These are phyloP conservation scores for Emericellopsis cladophorae DNA, from an alignment of 2,329 filamentous ascomycete genomes.

Conservation along the genomic window DNA sequence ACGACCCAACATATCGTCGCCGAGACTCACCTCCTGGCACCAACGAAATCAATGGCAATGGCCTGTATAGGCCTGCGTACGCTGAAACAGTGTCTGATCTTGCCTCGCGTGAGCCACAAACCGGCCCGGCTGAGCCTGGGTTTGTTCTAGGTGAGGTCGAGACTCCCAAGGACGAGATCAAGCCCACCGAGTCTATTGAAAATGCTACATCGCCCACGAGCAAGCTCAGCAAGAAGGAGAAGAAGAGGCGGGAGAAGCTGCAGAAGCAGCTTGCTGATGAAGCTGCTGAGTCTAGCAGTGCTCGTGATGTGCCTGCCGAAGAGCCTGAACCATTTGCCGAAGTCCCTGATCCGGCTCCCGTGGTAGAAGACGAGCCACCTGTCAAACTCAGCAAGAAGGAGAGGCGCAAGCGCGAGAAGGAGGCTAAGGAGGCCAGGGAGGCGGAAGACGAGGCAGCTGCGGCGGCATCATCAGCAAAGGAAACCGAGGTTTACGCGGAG, in stretches of 20 bases:
- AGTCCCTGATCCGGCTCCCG: conserved; percentile 8
- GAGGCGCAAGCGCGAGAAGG: conserved; percentile 28
- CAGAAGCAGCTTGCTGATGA: not conserved
- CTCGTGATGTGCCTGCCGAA: not conserved
- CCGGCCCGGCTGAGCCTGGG: conserved; percentile 24
- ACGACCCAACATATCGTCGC: conserved; percentile 49
- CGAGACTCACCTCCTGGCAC: conserved; percentile 52
- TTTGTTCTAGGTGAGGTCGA: conserved; percentile 36
- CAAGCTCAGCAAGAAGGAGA: conserved; percentile 34
- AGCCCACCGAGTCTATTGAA: conserved; percentile 10
- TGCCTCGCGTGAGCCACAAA: conserved; percentile 21
- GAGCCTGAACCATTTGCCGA: conserved; percentile 3
- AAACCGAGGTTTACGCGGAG: conserved; percentile 7
- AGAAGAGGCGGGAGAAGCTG: conserved; percentile 32
- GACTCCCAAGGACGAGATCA: conserved; percentile 20
- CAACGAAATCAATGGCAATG: conserved; percentile 27
- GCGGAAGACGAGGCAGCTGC: too few relatives aligned
- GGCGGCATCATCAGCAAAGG: conserved; percentile 12
- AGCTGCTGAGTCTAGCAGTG: not conserved
- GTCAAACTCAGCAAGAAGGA: conserved; percentile 19
- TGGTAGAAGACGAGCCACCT: not conserved
- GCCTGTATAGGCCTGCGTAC: conserved; percentile 35
- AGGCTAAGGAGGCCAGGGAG: conserved; percentile 5
- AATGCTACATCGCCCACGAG: conserved; percentile 9
- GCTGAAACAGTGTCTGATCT: conserved; percentile 33